These are phyloP conservation scores for Cordyceps cateniannulata DNA, from an alignment of 2,329 filamentous ascomycete genomes.

Conservation along the genomic window DNA sequence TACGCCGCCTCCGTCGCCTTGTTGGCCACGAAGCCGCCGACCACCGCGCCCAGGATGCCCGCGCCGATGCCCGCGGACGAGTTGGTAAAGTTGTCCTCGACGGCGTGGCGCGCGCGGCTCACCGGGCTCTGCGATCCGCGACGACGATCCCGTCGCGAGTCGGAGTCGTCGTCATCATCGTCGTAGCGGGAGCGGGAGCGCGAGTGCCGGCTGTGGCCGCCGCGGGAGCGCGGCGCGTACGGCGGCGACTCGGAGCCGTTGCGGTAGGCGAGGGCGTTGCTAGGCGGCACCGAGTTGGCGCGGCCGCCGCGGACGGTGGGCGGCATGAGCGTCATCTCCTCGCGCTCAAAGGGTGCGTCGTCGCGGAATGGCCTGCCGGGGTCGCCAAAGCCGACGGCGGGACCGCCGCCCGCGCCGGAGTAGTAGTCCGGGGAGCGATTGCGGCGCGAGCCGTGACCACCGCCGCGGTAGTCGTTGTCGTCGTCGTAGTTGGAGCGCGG, in stretches of 20 bases:
- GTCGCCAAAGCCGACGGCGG: constrained; percentile 11
- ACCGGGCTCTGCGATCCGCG: constrained; percentile 25
- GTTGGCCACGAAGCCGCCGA: constrained; percentile 47
- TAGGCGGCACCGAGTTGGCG: constrained; percentile 28
- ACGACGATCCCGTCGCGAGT: constrained; percentile 4
- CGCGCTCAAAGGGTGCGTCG: constrained; percentile 23
- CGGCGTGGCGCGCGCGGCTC: constrained; percentile 32
- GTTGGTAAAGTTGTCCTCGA: constrained; percentile 42
- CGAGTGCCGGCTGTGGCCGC: constrained; percentile 13
- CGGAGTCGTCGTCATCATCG: constrained; percentile 13
- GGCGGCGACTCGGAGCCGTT: constrained; percentile 18
- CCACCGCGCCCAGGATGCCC: constrained; percentile 46
- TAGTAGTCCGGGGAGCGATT: constrained; percentile 26
- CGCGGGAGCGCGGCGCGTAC: constrained; percentile 12
- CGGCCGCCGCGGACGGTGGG: constrained; percentile 21
- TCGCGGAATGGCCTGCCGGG: constrained; percentile 16
- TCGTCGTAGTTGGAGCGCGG: constrained; percentile 17
- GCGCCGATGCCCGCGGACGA: constrained; percentile 43
- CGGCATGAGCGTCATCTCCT: constrained; percentile 23
- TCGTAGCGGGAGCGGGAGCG: constrained; percentile 16
- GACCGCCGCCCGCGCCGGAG: constrained; percentile 23
- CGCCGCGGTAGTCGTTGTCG: constrained; percentile 9
- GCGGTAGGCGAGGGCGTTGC: constrained; percentile 20
- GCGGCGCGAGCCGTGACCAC: constrained; percentile 8
- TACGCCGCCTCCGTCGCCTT: constrained; percentile 39